These are phyloP conservation scores for Calocybe cyanea DNA, from an alignment of 768 basidiomycete genomes.

Conservation along the genomic window DNA sequence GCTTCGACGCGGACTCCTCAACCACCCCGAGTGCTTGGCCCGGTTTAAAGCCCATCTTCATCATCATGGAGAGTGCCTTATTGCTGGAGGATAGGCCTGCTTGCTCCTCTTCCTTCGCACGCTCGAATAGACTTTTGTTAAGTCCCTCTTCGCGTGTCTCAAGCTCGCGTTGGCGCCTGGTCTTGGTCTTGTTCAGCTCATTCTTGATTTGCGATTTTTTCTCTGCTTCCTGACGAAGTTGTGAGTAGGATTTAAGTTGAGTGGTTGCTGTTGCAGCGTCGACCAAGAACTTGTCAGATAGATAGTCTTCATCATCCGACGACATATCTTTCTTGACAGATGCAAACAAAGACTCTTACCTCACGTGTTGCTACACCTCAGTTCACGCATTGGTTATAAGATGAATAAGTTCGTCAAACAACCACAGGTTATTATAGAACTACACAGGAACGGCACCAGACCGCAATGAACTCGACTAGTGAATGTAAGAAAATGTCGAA, in stretches of 20 bases:
- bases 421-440: conserved; percentile 25
- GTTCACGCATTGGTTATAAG: no score
- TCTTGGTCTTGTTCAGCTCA: conserved; percentile 63
- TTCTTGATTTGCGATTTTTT: conserved; percentile 58
- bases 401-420: conserved; percentile 17
- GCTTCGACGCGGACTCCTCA: conserved; percentile 22
- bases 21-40: conserved; percentile 70
- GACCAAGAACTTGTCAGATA: conserved; percentile 81
- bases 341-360: conserved; percentile 14
- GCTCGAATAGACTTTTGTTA: conserved; percentile 75
- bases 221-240: conserved; percentile 64
- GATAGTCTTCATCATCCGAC: conserved; percentile 65
- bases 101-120: conserved; percentile 62
- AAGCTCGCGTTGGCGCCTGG: conserved; percentile 63
- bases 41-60: conserved; percentile 91
- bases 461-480: conserved; percentile 31
- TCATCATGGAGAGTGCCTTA: conserved; percentile 87
- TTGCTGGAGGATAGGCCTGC: conserved; percentile 49
- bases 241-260: conserved; percentile 60
- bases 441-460: conserved; percentile 43
- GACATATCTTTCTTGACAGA: conserved; percentile 44
- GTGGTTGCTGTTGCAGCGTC: conserved; percentile 31
- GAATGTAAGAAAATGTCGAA: conserved; percentile 15
- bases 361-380: not conserved
- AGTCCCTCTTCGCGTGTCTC: conserved; percentile 78